phyloP scores from a whole-genome alignment of 176 grass and related monocot genomes.

The Secale cereale region DNA sequence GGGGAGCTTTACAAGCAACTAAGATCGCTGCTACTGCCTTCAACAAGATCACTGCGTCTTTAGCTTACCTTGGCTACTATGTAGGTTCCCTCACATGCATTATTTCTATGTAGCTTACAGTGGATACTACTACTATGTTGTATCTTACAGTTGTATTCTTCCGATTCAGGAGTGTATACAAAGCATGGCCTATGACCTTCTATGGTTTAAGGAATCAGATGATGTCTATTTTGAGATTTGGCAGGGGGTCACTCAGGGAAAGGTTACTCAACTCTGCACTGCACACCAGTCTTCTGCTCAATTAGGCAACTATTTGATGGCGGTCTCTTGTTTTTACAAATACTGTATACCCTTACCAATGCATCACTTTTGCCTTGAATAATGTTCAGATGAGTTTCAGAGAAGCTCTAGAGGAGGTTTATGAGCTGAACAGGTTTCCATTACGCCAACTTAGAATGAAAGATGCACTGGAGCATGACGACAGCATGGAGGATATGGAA shows the following conservation, averaged over 20 bases:
- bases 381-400: constrained; percentile 1
- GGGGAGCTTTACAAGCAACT: not conserved
- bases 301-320: not conserved
- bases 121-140: not conserved
- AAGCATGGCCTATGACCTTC: not conserved
- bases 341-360: not conserved
- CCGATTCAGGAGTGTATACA: not conserved
- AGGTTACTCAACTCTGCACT: not conserved
- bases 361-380: not conserved
- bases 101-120: not conserved
- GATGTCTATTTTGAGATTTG: not conserved
- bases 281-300: not conserved
- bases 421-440: not conserved
- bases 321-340: not conserved
- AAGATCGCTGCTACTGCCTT: not conserved
- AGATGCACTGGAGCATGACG: not conserved
- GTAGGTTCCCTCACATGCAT: not conserved
- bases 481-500: not conserved
- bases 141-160: not conserved
- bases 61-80: not conserved
- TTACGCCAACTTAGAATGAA: not conserved
- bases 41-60: not conserved
- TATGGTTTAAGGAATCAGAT: not conserved
- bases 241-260: not conserved
- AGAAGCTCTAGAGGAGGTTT: not conserved